Evolutionary conservation across 78 protist species (phyloP).

Genomic region (Salpingoeca rosetta): DNA sequence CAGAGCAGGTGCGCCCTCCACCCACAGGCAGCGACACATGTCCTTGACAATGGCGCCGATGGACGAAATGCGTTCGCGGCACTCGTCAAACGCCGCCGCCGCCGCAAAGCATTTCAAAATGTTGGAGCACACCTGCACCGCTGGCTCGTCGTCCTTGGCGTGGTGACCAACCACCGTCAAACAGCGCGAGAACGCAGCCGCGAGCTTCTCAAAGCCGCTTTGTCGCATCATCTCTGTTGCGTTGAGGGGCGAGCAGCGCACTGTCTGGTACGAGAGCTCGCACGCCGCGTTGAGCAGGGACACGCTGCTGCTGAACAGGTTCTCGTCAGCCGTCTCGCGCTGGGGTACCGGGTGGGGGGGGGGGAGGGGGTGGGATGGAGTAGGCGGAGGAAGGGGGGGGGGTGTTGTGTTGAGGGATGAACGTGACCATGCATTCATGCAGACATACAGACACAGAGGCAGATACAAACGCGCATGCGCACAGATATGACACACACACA

Average conservation of each 20-base stretch:
- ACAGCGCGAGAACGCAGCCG: conserved; percentile 22
- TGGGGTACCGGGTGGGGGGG: too few species aligned
- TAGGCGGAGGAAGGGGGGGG: too few species aligned
- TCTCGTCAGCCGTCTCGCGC: conserved; percentile 14
- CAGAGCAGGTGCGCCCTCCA: conserved; percentile 1
- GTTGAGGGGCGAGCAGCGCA: conserved; percentile 58
- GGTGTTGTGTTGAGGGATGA: neutral
- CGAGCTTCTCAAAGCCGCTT: conserved; percentile 49
- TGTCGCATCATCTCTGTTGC: conserved; percentile 62
- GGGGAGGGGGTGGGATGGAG: too few species aligned
- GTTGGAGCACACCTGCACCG: neutral
- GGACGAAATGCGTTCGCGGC: neutral
- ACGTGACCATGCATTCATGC: neutral
- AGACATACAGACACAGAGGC: neutral
- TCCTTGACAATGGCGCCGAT: neutral
- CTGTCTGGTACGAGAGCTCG: conserved; percentile 59
- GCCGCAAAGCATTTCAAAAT: conserved; percentile 17
- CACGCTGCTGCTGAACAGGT: conserved; percentile 17
- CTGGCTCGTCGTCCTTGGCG: neutral
- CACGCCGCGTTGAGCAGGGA: conserved; percentile 48
- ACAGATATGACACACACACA: neutral
- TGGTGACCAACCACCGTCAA: neutral
- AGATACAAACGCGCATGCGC: neutral
- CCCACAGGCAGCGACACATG: conserved; percentile 17
- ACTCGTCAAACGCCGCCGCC: conserved; percentile 23